Base-by-base conservation (phyloP, 1,139 yeast genomes). In the Diutina neorugosa region DNA sequence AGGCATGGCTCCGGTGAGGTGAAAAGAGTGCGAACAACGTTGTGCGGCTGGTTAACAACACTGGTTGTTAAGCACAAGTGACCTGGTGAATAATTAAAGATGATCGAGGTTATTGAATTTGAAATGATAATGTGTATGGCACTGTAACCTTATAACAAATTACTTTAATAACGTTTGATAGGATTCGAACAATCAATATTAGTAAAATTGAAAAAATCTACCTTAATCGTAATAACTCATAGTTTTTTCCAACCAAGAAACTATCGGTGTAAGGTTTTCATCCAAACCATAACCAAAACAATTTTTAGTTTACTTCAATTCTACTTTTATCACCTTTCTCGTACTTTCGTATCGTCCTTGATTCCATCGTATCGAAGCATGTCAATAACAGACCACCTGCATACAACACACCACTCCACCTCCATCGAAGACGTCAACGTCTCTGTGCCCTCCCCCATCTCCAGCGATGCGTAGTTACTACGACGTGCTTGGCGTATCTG, bases 401-500 rank as follows among this genome's bases (percentile, higher is more conserved):
- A 31, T 11, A 31, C 14, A 31, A 14, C 25, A 31, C 37, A 8
- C 4, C 37, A 31, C n/a, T n/a, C n/a, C n/a, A 11, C 37, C n/a
- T 31, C n/a, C 37, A 31, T 31, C 37, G 37, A 9, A 7, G 37
- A 31, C 37, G 14, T 31, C 37, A 9, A 31, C 37, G 37, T 37
- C 42, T 14, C 42, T 16, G 18, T 37, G 16, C 9, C n/a, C 9
- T 11, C 19, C 44, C 19, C 20, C 34, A 21, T n/a, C 16, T 12
- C 21, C 18, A n/a, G 18, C 50, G 5, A 46, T 46, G 50, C 16
- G 50, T n/a, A 46, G 50, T 56, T 65, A 76, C 60, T 86, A 86
- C 62, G 80, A 79, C 52, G 63, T 82, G 0, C 71, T 86, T 11
- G 82, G 77, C 0, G 66, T 85, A 1, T 59, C 62, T 0, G 65